These are phyloP conservation scores for Stevia rebaudiana DNA, from an alignment of 140 eudicot species.

Conservation along the genomic window DNA sequence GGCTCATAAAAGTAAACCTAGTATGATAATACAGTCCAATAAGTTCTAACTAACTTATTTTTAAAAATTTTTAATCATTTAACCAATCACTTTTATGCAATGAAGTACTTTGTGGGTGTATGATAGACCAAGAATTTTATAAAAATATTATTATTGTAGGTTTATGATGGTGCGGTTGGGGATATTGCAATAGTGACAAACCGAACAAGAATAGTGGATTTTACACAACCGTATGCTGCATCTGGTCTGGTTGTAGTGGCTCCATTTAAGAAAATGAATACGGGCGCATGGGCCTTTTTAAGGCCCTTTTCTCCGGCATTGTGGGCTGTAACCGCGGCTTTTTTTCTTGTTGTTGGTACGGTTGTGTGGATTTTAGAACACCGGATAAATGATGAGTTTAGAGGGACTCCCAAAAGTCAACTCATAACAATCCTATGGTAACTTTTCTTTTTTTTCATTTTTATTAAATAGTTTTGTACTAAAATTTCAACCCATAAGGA, in stretches of 20 bases:
- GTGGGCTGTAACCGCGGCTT: slow-evolving; percentile 72
- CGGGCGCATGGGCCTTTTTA: slow-evolving; percentile 87
- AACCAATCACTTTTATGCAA: not conserved
- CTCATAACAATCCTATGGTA: slow-evolving; percentile 72
- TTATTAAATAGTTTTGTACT: not conserved
- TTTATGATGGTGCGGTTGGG: slow-evolving; percentile 77
- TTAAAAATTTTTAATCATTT: not conserved
- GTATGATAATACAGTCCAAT: too few species aligned
- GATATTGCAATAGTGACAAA: slow-evolving; percentile 75
- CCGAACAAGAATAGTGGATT: slow-evolving; percentile 72
- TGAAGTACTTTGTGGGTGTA: not conserved
- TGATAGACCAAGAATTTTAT: too few species aligned
- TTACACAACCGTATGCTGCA: slow-evolving; percentile 80
- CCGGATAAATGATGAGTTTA: slow-evolving; percentile 69
- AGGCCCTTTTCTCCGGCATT: slow-evolving; percentile 70
- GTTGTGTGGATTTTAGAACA: slow-evolving; percentile 93
- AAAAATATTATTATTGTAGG: slow-evolving; percentile 24
- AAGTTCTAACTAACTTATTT: not conserved
- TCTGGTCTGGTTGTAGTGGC: slow-evolving; percentile 90
- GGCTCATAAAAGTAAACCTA: too few species aligned
- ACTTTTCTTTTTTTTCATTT: slow-evolving; percentile 12
- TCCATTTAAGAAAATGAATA: slow-evolving; percentile 58
- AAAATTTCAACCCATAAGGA: not conserved
- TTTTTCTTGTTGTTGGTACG: slow-evolving; percentile 60
- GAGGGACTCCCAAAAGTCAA: slow-evolving; percentile 76